These are phyloP conservation scores for Pythium aristosporum DNA, from an alignment of 352 stramenopile genomes.

Conservation along the genomic window DNA sequence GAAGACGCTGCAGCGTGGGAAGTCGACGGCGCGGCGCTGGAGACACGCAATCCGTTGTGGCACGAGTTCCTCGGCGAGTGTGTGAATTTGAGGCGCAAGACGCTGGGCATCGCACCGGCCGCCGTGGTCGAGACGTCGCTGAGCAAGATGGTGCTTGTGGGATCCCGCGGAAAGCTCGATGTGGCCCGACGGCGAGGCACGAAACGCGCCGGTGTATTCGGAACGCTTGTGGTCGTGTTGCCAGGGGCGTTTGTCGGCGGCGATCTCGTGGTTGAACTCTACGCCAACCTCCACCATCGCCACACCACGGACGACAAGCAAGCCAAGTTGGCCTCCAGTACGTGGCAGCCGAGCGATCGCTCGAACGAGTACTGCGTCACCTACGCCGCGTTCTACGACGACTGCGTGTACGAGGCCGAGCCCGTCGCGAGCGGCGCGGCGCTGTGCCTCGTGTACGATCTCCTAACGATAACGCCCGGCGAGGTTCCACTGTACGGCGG, in stretches of 20 bases:
- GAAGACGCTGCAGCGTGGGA: not conserved
- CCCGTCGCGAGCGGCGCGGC: not conserved
- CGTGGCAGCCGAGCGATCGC: not conserved
- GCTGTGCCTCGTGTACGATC: constrained; percentile 5
- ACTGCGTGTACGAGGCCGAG: not conserved
- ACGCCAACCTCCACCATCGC: too few species aligned
- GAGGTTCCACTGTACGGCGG: not conserved
- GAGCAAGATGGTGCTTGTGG: constrained; percentile 44
- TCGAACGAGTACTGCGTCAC: not conserved
- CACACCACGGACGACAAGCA: not conserved
- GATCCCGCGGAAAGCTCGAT: not conserved
- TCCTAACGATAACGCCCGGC: not conserved
- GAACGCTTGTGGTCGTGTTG: constrained; percentile 39
- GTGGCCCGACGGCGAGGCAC: constrained; percentile 31
- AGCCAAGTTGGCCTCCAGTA: not conserved
- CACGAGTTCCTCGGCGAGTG: not conserved
- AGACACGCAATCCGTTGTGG: constrained; percentile 2
- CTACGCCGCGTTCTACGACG: not conserved
- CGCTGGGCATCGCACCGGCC: constrained; percentile 6
- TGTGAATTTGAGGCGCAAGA: not conserved
- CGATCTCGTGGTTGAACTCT: constrained; percentile 6
- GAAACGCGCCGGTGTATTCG: constrained; percentile 44
- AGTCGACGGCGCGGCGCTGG: constrained; percentile 4
- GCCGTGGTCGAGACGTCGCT: constrained; percentile 10
- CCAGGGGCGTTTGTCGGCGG: constrained; percentile 26